Percentiles rank a stretch among this genome's conserved stretches.
Evolutionary conservation across 768 basidiomycete species (phyloP).

Genomic region (Amanita molliuscula): DNA sequence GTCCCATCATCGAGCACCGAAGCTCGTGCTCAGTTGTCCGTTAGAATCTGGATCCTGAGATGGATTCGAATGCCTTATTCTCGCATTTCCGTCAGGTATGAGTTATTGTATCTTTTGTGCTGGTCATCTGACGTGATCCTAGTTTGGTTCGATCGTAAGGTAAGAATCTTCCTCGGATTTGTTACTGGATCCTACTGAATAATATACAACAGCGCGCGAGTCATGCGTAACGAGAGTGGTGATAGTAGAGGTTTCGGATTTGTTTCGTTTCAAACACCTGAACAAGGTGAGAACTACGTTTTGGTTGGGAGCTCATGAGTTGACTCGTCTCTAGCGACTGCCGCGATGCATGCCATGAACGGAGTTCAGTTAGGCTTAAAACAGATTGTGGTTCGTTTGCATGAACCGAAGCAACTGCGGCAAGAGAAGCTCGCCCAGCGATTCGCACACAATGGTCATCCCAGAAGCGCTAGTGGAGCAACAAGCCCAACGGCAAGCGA

Average conservation of each 20-base stretch:
- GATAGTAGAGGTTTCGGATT: slow-evolving; percentile 87
- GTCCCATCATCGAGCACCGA: slow-evolving; percentile 7
- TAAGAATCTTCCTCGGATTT: slow-evolving; percentile 18
- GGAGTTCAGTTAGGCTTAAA: slow-evolving; percentile 61
- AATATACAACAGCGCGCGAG: slow-evolving; percentile 56
- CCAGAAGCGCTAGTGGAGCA: slow-evolving; percentile 71
- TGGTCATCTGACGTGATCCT: slow-evolving; percentile 11
- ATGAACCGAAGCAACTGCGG: slow-evolving; percentile 86
- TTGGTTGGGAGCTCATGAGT: slow-evolving; percentile 1
- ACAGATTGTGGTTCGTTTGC: slow-evolving; percentile 75
- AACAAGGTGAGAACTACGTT: slow-evolving; percentile 46
- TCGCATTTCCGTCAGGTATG: slow-evolving; percentile 72
- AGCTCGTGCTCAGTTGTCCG: slow-evolving; percentile 2
- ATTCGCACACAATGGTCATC: slow-evolving; percentile 75
- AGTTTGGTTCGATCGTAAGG: slow-evolving; percentile 91
- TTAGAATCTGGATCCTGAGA: slow-evolving; percentile 77
- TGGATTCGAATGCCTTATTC: slow-evolving; percentile 80
- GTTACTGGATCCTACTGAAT: neutral
- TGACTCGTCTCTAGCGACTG: slow-evolving; percentile 36
- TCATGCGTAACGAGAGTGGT: slow-evolving; percentile 80
- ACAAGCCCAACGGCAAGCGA: slow-evolving; percentile 81
- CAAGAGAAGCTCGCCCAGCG: slow-evolving; percentile 82
- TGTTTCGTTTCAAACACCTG: slow-evolving; percentile 76
- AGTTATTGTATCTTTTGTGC: slow-evolving; percentile 3
- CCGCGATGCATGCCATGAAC: slow-evolving; percentile 77